A percentile compares a stretch with the other conserved stretches of the same genome.
phyloP scores from a whole-genome alignment of 2,329 filamentous ascomycete species.

The Cordyceps javanica region DNA sequence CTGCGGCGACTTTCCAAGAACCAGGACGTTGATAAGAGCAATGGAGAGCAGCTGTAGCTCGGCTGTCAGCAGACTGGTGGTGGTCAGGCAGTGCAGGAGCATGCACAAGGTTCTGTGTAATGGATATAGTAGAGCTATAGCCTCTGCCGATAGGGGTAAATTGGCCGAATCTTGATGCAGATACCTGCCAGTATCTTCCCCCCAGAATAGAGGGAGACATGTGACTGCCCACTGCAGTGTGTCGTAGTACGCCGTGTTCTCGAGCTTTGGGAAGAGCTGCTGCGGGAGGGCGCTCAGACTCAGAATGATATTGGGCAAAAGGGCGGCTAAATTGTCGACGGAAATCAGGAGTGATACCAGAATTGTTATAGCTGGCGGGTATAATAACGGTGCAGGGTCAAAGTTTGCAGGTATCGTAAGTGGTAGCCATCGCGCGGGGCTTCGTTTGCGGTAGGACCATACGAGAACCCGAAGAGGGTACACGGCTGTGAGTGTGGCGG shows the following conservation, averaged over 20 bases:
- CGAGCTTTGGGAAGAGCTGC: slow-evolving; percentile 61
- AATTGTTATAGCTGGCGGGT: slow-evolving; percentile 71
- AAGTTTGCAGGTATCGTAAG: slow-evolving; percentile 66
- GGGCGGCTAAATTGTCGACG: slow-evolving; percentile 49
- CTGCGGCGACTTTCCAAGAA: slow-evolving; percentile 76
- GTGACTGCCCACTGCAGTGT: slow-evolving; percentile 74
- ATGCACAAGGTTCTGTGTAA: slow-evolving; percentile 72
- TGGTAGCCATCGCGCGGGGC: slow-evolving; percentile 32
- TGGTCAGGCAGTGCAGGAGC: slow-evolving; percentile 73
- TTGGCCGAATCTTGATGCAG: slow-evolving; percentile 25
- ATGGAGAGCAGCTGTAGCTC: slow-evolving; percentile 85
- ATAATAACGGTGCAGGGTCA: slow-evolving; percentile 86
- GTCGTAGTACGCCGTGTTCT: slow-evolving; percentile 51
- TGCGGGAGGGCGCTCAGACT: slow-evolving; percentile 71
- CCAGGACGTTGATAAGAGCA: slow-evolving; percentile 71
- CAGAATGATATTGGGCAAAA: slow-evolving; percentile 78
- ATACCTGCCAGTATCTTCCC: slow-evolving; percentile 26
- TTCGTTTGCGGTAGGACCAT: slow-evolving; percentile 39
- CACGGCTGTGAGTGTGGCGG: slow-evolving; percentile 35
- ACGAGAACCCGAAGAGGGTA: slow-evolving; percentile 56
- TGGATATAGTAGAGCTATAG: slow-evolving; percentile 65
- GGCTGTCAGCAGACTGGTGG: slow-evolving; percentile 78
- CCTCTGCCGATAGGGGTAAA: slow-evolving; percentile 45
- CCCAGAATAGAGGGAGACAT: slow-evolving; percentile 54
- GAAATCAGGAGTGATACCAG: slow-evolving; percentile 71